These are phyloP conservation scores for Zostera marina DNA, from an alignment of 116 monocot species.

Conservation along the genomic window DNA sequence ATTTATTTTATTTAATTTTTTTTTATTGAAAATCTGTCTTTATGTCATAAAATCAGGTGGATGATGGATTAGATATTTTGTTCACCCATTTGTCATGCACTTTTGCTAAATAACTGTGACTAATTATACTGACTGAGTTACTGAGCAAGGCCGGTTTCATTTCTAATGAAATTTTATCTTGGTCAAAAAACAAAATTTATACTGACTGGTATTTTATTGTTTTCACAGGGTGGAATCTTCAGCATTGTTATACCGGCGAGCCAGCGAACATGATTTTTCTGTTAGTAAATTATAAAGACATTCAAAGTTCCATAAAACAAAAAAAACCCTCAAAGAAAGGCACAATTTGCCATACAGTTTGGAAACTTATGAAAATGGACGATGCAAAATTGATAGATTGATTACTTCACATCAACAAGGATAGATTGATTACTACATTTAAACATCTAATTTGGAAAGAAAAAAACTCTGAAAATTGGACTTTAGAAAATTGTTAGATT, in stretches of 20 bases:
- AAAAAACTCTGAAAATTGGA: too few relatives aligned
- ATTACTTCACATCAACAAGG: too few relatives aligned
- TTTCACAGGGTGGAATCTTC: constrained; percentile 76
- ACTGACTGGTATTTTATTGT: neutral
- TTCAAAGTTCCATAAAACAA: neutral
- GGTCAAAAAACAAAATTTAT: too few relatives aligned
- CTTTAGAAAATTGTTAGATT: too few relatives aligned
- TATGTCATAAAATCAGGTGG: neutral
- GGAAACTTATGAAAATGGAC: too few relatives aligned
- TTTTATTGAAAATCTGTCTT: neutral
- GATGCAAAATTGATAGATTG: too few relatives aligned
- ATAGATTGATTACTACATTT: too few relatives aligned
- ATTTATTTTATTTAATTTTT: constrained; percentile 4
- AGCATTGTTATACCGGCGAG: constrained; percentile 34
- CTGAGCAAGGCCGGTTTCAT: too few relatives aligned
- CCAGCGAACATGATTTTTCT: constrained; percentile 26
- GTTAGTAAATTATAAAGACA: constrained; percentile 38
- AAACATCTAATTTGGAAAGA: too few relatives aligned
- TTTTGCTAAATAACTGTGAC: neutral
- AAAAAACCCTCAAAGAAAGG: constrained; percentile 29
- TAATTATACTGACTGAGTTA: too few relatives aligned
- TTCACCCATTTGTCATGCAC: too few relatives aligned
- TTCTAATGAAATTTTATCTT: too few relatives aligned
- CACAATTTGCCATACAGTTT: neutral
- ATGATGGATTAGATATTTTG: neutral